These are phyloP conservation scores for Penicillium fuscoglaucum DNA, from an alignment of 2,329 filamentous ascomycete species.

Conservation along the genomic window DNA sequence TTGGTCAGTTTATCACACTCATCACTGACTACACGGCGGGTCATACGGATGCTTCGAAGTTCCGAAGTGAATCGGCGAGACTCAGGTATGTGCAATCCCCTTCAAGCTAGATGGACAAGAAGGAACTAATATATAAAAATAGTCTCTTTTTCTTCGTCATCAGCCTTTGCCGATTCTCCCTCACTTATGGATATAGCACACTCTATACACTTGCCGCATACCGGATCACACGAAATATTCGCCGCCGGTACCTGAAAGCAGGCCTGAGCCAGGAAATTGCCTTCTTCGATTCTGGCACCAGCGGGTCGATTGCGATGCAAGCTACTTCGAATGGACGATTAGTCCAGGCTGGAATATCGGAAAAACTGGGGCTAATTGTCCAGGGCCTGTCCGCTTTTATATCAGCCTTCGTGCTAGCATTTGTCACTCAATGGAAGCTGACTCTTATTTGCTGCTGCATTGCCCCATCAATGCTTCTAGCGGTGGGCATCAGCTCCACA, in stretches of 20 bases:
- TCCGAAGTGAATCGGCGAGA: constrained; percentile 11
- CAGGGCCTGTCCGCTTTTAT: constrained; percentile 24
- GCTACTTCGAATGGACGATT: constrained; percentile 32
- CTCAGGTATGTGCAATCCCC: constrained; percentile 20
- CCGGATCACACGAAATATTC: constrained; percentile 17
- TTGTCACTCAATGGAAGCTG: constrained; percentile 27
- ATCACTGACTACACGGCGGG: constrained; percentile 24
- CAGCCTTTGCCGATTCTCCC: constrained; percentile 35
- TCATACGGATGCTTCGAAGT: constrained; percentile 17
- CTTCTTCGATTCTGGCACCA: constrained; percentile 31
- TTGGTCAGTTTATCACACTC: constrained; percentile 33
- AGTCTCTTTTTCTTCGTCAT: constrained; percentile 42
- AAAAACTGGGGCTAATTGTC: constrained; percentile 26
- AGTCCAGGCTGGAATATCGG: constrained; percentile 23
- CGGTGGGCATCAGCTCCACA: constrained; percentile 8
- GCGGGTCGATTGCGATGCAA: constrained; percentile 33
- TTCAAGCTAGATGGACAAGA: background rate
- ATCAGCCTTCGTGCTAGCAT: constrained; percentile 26
- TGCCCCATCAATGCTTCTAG: constrained; percentile 19
- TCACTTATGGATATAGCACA: constrained; percentile 36
- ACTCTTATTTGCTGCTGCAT: constrained; percentile 25
- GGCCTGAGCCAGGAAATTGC: constrained; percentile 35
- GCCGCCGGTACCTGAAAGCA: constrained; percentile 17
- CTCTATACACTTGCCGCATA: constrained; percentile 12
- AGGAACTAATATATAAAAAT: constrained; percentile 3